Evolutionary conservation across 73 alveolate genomes (phyloP), one percentile per base, ranked within the genome.

Genomic region (Paramecium pentaurelia): DNA sequence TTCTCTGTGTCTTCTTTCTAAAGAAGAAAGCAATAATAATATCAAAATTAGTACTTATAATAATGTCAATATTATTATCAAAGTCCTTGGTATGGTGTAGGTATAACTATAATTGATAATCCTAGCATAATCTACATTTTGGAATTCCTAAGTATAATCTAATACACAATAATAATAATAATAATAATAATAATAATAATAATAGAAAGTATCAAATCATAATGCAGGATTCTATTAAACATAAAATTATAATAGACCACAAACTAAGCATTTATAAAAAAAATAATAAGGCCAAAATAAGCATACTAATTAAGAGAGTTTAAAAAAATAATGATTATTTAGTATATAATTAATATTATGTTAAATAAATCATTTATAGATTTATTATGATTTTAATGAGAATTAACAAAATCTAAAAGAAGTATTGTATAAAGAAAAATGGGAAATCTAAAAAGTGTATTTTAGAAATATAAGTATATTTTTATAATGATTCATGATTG

Each of bases 1-100:
- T 80, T 80, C 34, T 80, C 91, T n/a, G 91, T 80, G 1, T 11
- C 91, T 16, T 45, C 77, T 10, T 80, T 28, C 34, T 27, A 80
- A 80, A 42, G 91, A 49, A 80, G 51, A 49, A 45, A 80, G 22
- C 30, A 45, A 80, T 47, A 45, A 27, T 80, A 80, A 10, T 45
- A 6, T 27, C 8, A 80, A 80, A 32, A 80, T 49, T 40, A 45
- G 45, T 49, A 80, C 44, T 80, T 32, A n/a, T 44, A 80, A 16
- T 38, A 73, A 73, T 73, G 36, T 14, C n/a, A 14, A 22, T 45
- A 80, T 16, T 45, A 80, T 80, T 80, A 80, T n/a, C 45, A 80
- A 42, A 45, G 22, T 7, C 77, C 91, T 16, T 80, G 73, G 30
- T 18, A 5, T 30, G 87, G 87, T 12, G 60, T 73, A 10, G 64